These are phyloP conservation scores for Cyphellophora europaea DNA, from an alignment of 2,329 filamentous ascomycete genomes.

Conservation along the genomic window DNA sequence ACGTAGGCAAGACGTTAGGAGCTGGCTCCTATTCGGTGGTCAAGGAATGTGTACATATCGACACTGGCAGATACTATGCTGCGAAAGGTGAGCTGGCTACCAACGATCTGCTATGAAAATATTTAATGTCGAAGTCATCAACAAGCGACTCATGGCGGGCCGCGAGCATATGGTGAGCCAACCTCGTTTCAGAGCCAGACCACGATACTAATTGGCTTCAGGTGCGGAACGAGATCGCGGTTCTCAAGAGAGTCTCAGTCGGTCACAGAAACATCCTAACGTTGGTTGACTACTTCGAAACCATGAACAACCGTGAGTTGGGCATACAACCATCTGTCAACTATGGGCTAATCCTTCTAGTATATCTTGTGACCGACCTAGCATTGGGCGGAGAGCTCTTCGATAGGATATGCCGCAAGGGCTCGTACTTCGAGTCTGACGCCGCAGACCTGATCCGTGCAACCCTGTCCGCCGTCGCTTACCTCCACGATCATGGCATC, in stretches of 20 bases:
- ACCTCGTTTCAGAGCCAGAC: slow-evolving; percentile 1
- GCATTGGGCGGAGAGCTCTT: slow-evolving; percentile 95
- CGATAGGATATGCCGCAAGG: slow-evolving; percentile 96
- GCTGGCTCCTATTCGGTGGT: slow-evolving; percentile 97
- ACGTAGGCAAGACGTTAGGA: slow-evolving; percentile 74
- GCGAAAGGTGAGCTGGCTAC: slow-evolving; percentile 52
- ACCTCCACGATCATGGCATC: slow-evolving; percentile 96
- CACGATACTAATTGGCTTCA: slow-evolving; percentile 25
- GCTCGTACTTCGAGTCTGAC: slow-evolving; percentile 96
- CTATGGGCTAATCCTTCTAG: slow-evolving; percentile 25
- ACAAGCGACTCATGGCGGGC: slow-evolving; percentile 95
- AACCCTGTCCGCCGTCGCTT: slow-evolving; percentile 93
- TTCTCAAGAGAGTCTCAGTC: slow-evolving; percentile 97
- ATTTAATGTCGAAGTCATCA: slow-evolving; percentile 57
- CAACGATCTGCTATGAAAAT: not conserved
- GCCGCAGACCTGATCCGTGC: slow-evolving; percentile 91
- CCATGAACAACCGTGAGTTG: slow-evolving; percentile 80
- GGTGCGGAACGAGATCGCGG: slow-evolving; percentile 96
- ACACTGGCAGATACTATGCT: slow-evolving; percentile 94
- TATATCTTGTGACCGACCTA: slow-evolving; percentile 95
- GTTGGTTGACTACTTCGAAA: slow-evolving; percentile 98
- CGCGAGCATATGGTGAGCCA: slow-evolving; percentile 83
- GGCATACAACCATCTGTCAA: not conserved
- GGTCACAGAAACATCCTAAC: slow-evolving; percentile 97
- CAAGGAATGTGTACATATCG: slow-evolving; percentile 97